These are phyloP conservation scores for Ilyonectria mors-panacis DNA, from an alignment of 2,329 filamentous ascomycete species.

Conservation along the genomic window DNA sequence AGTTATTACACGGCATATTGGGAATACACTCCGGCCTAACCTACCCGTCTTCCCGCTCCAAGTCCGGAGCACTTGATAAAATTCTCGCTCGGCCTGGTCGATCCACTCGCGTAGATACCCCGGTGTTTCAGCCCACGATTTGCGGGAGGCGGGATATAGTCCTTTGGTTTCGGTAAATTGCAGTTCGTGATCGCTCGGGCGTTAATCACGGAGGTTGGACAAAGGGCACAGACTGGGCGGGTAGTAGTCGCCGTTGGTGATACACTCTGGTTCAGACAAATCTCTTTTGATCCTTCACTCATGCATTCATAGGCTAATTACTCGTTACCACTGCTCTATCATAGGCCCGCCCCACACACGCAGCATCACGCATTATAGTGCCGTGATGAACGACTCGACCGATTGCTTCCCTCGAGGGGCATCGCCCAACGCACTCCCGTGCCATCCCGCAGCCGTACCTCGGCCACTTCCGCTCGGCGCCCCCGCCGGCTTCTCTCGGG, in stretches of 20 bases:
- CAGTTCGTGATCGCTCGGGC: background rate
- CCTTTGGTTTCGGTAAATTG: conserved; percentile 1
- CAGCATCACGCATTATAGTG: conserved; percentile 1
- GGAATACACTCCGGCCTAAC: too few relatives aligned
- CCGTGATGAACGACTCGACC: conserved; percentile 27
- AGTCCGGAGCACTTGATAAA: background rate
- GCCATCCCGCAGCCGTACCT: conserved; percentile 6
- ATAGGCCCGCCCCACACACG: background rate
- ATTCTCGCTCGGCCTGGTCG: background rate
- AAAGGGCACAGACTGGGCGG: background rate
- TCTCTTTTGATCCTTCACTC: conserved; percentile 10
- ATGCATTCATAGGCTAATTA: conserved; percentile 26
- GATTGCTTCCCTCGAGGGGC: conserved; percentile 14
- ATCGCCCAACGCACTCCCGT: background rate
- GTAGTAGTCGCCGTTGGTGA: background rate
- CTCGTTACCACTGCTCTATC: conserved; percentile 6
- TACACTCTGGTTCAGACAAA: background rate
- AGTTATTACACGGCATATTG: background rate
- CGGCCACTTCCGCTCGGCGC: background rate
- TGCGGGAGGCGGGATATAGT: conserved; percentile 8
- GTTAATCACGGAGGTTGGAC: background rate
- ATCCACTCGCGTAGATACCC: conserved; percentile 14
- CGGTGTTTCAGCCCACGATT: conserved; percentile 4
- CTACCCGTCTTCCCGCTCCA: background rate
- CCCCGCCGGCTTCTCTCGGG: background rate